phyloP scores from a whole-genome alignment of 805 yeast species.

The Metschnikowia shivogae region DNA sequence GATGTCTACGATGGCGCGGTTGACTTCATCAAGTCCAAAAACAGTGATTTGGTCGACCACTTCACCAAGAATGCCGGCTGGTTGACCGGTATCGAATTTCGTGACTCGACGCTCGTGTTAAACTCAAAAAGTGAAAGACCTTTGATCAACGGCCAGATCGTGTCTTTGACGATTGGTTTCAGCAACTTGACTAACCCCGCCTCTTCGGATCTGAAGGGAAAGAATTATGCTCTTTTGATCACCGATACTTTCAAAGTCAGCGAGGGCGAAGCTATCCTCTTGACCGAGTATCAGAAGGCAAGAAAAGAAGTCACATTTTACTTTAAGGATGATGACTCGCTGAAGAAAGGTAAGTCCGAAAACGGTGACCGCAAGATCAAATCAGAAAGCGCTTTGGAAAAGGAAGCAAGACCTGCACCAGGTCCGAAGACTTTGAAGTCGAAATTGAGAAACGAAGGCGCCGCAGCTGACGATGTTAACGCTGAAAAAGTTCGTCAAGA shows the following conservation, averaged over 20 bases:
- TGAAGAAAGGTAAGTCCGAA: slow-evolving; percentile 20
- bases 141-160: slow-evolving; percentile 67
- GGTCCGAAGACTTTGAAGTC: slow-evolving; percentile 71
- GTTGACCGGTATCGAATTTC: slow-evolving; percentile 82
- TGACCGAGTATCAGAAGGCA: slow-evolving; percentile 71
- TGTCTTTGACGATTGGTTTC: slow-evolving; percentile 76
- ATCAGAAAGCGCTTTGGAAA: slow-evolving; percentile 36
- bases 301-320: slow-evolving; percentile 78
- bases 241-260: slow-evolving; percentile 79
- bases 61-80: slow-evolving; percentile 84
- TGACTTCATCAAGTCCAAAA: slow-evolving; percentile 52
- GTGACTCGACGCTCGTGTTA: slow-evolving; percentile 72
- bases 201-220: slow-evolving; percentile 45
- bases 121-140: slow-evolving; percentile 68
- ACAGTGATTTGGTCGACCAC: slow-evolving; percentile 59
- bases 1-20: slow-evolving; percentile 62
- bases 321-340: slow-evolving; percentile 68
- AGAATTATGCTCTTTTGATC: slow-evolving; percentile 64
- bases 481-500: slow-evolving; percentile 78
- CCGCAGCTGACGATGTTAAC: slow-evolving; percentile 57
- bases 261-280: slow-evolving; percentile 53
- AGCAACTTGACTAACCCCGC: slow-evolving; percentile 50
- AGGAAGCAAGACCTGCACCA: slow-evolving; percentile 30
- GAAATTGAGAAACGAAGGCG: slow-evolving; percentile 72
- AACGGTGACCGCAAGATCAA: slow-evolving; percentile 25